Conservation (phyloP, 2,329 filamentous ascomycete genomes). For the Penicillium capsulatum region DNA sequence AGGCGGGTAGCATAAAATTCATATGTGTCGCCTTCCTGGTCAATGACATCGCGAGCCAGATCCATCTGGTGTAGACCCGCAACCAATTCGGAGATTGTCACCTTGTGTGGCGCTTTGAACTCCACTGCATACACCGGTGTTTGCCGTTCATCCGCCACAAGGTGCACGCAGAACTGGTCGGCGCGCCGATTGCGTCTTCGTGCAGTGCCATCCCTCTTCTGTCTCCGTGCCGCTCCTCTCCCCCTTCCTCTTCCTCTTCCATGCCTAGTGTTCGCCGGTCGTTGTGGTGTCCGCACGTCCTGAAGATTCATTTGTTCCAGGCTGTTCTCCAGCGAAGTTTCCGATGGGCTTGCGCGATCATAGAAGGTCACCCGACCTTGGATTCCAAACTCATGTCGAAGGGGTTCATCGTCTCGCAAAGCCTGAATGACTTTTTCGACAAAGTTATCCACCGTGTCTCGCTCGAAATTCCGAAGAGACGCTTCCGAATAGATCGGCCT, state of each 20-base stretch:
- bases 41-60: slow-evolving; percentile 23
- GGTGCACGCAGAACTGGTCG: slow-evolving; percentile 25
- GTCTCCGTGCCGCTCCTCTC: slow-evolving; percentile 5
- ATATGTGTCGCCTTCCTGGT: slow-evolving; percentile 23
- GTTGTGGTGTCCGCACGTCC: slow-evolving; percentile 7
- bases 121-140: slow-evolving; percentile 24
- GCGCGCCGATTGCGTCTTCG: slow-evolving; percentile 20
- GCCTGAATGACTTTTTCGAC: slow-evolving; percentile 17
- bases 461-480: slow-evolving; percentile 22
- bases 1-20: slow-evolving; percentile 24
- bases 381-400: slow-evolving; percentile 17
- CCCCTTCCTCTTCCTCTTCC: slow-evolving; percentile 12
- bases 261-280: slow-evolving; percentile 7
- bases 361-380: slow-evolving; percentile 17
- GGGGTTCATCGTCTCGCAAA: slow-evolving; percentile 14
- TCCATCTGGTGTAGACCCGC: slow-evolving; percentile 26
- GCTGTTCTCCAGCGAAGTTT: slow-evolving; percentile 17
- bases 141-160: slow-evolving; percentile 16
- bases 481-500: slow-evolving; percentile 23
- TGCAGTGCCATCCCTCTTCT: slow-evolving; percentile 12
- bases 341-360: slow-evolving; percentile 12
- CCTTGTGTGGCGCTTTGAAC: slow-evolving; percentile 27
- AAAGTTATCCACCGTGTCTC: slow-evolving; percentile 25
- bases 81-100: slow-evolving; percentile 22
- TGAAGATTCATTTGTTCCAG: slow-evolving; percentile 16